Conservation (phyloP, 768 basidiomycete genomes). For the Russula vinacea region DNA sequence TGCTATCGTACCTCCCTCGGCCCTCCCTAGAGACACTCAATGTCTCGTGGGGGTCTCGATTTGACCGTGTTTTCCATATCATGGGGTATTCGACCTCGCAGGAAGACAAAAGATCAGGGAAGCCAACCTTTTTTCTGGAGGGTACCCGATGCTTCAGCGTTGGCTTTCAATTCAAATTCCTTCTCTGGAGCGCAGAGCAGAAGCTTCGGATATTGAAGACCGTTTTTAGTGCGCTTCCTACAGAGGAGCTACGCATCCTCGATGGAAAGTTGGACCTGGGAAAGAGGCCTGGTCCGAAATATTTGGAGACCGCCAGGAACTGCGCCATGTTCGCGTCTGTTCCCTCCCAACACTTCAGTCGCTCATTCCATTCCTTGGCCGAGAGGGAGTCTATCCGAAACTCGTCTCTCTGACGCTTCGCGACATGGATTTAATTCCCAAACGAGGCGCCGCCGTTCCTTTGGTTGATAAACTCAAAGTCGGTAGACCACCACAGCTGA, state of each 20-base stretch:
- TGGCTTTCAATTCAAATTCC: constrained; percentile 14
- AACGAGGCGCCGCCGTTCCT: neutral
- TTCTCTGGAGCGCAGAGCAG: constrained; percentile 25
- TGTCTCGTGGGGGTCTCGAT: constrained; percentile 21
- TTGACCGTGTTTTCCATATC: constrained; percentile 15
- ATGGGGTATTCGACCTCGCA: constrained; percentile 12
- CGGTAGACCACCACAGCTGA: constrained; percentile 9
- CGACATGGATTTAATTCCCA: neutral
- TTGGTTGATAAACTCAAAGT: constrained; percentile 7
- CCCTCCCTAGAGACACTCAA: constrained; percentile 21
- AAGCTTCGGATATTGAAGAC: constrained; percentile 21
- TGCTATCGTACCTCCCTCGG: constrained; percentile 19
- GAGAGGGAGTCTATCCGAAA: constrained; percentile 13
- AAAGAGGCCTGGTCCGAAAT: constrained; percentile 17
- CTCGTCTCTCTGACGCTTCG: constrained; percentile 18
- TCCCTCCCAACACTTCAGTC: constrained; percentile 14
- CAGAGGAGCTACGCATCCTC: constrained; percentile 10
- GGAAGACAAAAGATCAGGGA: constrained; percentile 4
- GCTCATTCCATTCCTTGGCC: constrained; percentile 12
- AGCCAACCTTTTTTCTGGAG: constrained; percentile 1
- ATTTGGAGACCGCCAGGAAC: constrained; percentile 8
- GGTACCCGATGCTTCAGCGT: constrained; percentile 1
- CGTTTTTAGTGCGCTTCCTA: constrained; percentile 18
- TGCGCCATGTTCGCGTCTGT: constrained; percentile 19
- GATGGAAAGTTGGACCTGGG: constrained; percentile 17